Conservation (phyloP, 345 rosid species). For the Barbarea vulgaris region DNA sequence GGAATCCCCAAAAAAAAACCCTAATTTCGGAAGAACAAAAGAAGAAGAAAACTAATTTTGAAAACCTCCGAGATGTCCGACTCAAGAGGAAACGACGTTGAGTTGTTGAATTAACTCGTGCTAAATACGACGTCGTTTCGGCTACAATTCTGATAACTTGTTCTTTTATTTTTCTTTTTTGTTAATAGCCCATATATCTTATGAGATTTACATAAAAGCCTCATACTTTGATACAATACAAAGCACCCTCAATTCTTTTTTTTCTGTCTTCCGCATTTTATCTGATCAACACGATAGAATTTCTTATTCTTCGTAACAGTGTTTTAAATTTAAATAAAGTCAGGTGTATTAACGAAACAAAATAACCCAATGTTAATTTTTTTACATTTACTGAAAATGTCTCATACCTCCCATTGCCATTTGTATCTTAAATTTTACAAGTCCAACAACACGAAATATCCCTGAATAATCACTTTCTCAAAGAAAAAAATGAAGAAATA, state of each 20-base stretch:
- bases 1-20: constrained; percentile 22
- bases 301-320: not conserved
- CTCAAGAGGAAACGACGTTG: constrained; percentile 2
- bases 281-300: not conserved
- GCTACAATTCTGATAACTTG: not conserved
- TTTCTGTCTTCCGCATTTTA: not conserved
- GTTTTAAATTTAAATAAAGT: not conserved
- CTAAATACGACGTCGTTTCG: not conserved
- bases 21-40: constrained; percentile 18
- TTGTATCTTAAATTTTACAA: not conserved
- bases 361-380: not conserved
- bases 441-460: not conserved
- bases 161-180: not conserved
- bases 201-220: not conserved
- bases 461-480: not conserved
- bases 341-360: not conserved
- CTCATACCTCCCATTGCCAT: not conserved
- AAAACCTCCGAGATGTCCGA: not conserved
- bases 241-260: not conserved
- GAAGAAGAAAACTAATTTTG: constrained; percentile 5
- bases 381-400: not conserved
- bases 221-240: not conserved
- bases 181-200: not conserved
- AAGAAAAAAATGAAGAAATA: not conserved
- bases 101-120: not conserved